Percentiles rank a stretch among this genome's conserved stretches.
Conservation (phyloP, 2,329 filamentous ascomycete genomes). For the Ampelomyces quisqualis region DNA sequence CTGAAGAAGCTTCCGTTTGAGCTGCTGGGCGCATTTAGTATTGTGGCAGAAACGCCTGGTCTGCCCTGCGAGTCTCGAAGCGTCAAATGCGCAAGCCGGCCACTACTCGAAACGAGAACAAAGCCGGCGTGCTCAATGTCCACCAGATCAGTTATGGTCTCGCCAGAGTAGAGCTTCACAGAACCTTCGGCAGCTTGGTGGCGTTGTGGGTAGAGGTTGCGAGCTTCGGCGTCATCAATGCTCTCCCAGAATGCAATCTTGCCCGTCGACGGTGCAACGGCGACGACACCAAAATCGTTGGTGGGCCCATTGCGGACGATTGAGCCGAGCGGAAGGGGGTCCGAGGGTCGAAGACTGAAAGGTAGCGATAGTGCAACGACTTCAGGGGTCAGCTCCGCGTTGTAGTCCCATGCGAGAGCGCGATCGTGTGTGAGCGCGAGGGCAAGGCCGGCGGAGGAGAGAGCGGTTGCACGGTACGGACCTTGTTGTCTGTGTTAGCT, state of each 20-base stretch:
- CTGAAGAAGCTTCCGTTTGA: constrained; percentile 75
- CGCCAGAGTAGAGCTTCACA: constrained; percentile 75
- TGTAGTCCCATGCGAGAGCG: constrained; percentile 90
- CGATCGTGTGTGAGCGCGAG: constrained; percentile 77
- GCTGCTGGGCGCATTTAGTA: constrained; percentile 61
- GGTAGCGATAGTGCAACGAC: constrained; percentile 80
- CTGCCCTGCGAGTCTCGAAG: constrained; percentile 85
- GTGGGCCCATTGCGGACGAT: constrained; percentile 78
- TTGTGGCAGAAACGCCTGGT: constrained; percentile 74
- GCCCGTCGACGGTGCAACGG: constrained; percentile 80
- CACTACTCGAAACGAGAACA: constrained; percentile 79
- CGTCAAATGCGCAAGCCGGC: constrained; percentile 81
- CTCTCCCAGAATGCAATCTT: constrained; percentile 95
- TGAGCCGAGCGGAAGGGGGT: constrained; percentile 77
- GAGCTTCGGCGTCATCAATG: constrained; percentile 80
- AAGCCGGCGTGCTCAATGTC: constrained; percentile 87
- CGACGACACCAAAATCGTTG: constrained; percentile 79
- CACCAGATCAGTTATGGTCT: constrained; percentile 73
- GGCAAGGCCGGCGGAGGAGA: constrained; percentile 67
- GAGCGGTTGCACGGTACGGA: constrained; percentile 47
- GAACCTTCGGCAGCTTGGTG: constrained; percentile 75
- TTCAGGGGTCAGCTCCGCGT: constrained; percentile 58
- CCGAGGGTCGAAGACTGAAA: constrained; percentile 65
- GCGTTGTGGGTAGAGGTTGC: constrained; percentile 80
- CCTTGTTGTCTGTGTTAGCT: constrained; percentile 29